These are phyloP conservation scores for Linnemannia schmuckeri DNA, from an alignment of 192 early-diverging fungal genomes.

Conservation along the genomic window DNA sequence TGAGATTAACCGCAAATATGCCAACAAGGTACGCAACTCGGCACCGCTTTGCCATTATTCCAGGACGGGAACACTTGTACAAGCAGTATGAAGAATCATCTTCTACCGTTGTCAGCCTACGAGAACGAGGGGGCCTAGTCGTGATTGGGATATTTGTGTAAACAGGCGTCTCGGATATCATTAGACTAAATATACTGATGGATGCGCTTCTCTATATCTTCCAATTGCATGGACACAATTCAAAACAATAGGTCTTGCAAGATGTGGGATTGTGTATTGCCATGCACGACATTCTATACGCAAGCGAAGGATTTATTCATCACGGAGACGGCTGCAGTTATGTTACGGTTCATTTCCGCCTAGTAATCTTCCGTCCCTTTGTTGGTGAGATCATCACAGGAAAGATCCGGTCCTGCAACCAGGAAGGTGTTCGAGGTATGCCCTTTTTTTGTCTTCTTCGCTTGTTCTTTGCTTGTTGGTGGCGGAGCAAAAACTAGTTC, in stretches of 20 bases:
- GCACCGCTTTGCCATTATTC: neutral
- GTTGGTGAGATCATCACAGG: conserved; percentile 89
- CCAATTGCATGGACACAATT: neutral
- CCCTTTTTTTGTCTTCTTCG: neutral
- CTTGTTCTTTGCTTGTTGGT: neutral
- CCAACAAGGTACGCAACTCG: conserved; percentile 81
- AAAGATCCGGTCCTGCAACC: conserved; percentile 78
- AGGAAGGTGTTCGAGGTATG: conserved; percentile 78
- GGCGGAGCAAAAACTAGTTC: neutral
- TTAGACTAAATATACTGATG: neutral
- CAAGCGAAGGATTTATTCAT: conserved; percentile 90
- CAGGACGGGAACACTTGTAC: neutral
- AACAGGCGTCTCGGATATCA: neutral
- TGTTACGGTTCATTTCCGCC: conserved; percentile 84
- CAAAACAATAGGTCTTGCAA: conserved; percentile 74
- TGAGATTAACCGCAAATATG: conserved; percentile 92
- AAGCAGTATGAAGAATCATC: neutral
- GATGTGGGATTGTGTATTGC: conserved; percentile 93
- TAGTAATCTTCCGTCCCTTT: conserved; percentile 94
- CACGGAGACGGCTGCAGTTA: conserved; percentile 86
- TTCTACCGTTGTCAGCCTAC: neutral
- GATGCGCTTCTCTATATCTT: neutral
- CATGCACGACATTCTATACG: conserved; percentile 82
- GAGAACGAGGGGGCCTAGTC: neutral
- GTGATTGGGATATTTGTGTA: neutral